Percentiles rank a stretch among this genome's conserved stretches.
These are phyloP conservation scores for Boletus subcaerulescens DNA, from an alignment of 768 basidiomycete genomes.

Conservation along the genomic window DNA sequence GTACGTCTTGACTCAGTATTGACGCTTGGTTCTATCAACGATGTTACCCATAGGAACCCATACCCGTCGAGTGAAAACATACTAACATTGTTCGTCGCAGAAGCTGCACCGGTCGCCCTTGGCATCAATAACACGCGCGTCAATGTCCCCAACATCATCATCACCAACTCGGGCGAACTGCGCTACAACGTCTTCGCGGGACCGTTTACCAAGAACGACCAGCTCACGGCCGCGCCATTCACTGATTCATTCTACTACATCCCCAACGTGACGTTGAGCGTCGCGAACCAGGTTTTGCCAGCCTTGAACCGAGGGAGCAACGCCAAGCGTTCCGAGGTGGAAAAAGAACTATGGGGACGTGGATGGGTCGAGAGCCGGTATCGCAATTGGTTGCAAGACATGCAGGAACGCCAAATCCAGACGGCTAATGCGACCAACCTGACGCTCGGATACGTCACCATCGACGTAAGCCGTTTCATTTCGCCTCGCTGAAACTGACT, in stretches of 20 bases:
- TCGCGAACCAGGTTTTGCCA: conserved; percentile 54
- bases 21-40: not conserved
- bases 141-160: conserved; percentile 57
- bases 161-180: conserved; percentile 60
- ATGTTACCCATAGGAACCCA: conserved; percentile 41
- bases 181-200: conserved; percentile 69
- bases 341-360: conserved; percentile 31
- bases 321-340: conserved; percentile 10
- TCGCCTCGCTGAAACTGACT: not conserved
- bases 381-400: conserved; percentile 55
- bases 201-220: conserved; percentile 76
- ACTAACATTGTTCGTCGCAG: conserved; percentile 53
- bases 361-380: conserved; percentile 54
- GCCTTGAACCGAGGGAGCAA: conserved; percentile 46
- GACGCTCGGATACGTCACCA: conserved; percentile 75
- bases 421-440: conserved; percentile 41
- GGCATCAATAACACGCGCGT: conserved; percentile 63
- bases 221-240: conserved; percentile 73
- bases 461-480: conserved; percentile 44
- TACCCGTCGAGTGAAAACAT: conserved; percentile 61
- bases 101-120: conserved; percentile 55
- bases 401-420: conserved; percentile 38
- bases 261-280: conserved; percentile 45
- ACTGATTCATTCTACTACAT: conserved; percentile 62
- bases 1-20: conserved; percentile 32